Percentiles rank a stretch among this genome's conserved stretches.
Conservation (phyloP, 2,329 filamentous ascomycete species). For the Stagonosporopsis cucurbitacearum region DNA sequence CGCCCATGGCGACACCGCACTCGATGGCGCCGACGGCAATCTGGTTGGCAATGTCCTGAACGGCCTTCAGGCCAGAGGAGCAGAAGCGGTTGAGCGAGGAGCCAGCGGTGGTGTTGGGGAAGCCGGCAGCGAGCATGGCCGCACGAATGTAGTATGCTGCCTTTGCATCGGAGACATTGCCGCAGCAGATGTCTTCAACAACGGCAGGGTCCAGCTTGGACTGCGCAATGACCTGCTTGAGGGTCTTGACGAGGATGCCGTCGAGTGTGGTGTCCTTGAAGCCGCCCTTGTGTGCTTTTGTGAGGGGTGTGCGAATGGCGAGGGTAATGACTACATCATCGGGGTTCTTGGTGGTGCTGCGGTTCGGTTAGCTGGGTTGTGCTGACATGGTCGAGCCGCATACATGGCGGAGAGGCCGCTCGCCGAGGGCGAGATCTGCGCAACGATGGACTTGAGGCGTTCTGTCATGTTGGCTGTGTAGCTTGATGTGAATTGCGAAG, state of each 20-base stretch:
- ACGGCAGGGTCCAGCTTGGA: constrained; percentile 79
- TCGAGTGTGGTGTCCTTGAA: constrained; percentile 95
- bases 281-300: constrained; percentile 88
- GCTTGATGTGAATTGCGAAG: not conserved
- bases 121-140: constrained; percentile 86
- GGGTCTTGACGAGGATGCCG: constrained; percentile 80
- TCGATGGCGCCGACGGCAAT: constrained; percentile 83
- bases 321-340: constrained; percentile 97
- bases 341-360: constrained; percentile 86
- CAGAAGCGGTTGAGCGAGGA: constrained; percentile 94
- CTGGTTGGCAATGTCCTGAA: constrained; percentile 91
- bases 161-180: constrained; percentile 87
- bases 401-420: constrained; percentile 79
- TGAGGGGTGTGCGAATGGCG: constrained; percentile 84
- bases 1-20: constrained; percentile 84
- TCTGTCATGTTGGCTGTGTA: constrained; percentile 60
- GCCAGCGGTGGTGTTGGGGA: constrained; percentile 85
- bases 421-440: constrained; percentile 78
- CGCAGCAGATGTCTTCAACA: constrained; percentile 88
- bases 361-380: constrained; percentile 7
- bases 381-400: constrained; percentile 42
- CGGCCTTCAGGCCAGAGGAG: constrained; percentile 92
- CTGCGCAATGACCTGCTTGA: constrained; percentile 70
- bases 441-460: constrained; percentile 85
- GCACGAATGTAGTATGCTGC: constrained; percentile 91